phyloP scores from a whole-genome alignment of 192 early-diverging fungal genomes.

The Mycoemilia scoparia region DNA sequence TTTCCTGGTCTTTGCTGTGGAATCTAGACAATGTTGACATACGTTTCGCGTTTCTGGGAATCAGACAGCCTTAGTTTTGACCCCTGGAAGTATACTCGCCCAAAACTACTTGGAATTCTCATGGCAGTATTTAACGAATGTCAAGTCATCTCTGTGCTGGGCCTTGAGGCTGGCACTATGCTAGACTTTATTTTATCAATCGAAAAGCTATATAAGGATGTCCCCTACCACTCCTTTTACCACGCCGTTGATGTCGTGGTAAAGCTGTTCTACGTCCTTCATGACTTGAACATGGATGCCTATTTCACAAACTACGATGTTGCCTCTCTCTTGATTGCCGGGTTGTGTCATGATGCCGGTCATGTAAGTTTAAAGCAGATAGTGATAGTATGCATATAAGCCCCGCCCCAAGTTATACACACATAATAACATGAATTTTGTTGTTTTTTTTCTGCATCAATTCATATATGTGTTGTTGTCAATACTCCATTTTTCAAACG shows the following conservation, averaged over 20 bases:
- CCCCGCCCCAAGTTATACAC: too few relatives aligned
- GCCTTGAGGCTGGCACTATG: conserved; percentile 41
- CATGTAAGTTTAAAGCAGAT: conserved; percentile 37
- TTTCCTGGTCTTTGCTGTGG: too few relatives aligned
- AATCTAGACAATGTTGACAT: conserved; percentile 36
- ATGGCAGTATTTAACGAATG: conserved; percentile 56
- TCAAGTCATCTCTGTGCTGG: conserved; percentile 38
- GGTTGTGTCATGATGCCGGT: conserved; percentile 78
- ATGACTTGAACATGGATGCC: conserved; percentile 42
- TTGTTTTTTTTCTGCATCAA: not conserved
- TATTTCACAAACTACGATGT: conserved; percentile 53
- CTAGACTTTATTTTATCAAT: conserved; percentile 76
- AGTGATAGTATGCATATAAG: not conserved
- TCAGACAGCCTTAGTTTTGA: conserved; percentile 31
- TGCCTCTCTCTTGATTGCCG: conserved; percentile 59
- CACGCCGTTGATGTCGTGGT: conserved; percentile 80
- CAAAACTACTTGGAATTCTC: conserved; percentile 69
- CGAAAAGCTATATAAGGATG: conserved; percentile 59
- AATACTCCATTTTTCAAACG: not conserved
- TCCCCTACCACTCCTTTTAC: conserved; percentile 82
- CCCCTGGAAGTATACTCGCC: conserved; percentile 39
- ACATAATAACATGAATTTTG: not conserved
- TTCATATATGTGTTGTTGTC: conserved; percentile 1
- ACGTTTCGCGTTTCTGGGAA: conserved; percentile 20
- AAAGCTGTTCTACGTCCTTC: conserved; percentile 62